Conservation (phyloP, 495 filamentous ascomycete species). For the Xylaria venustula region DNA sequence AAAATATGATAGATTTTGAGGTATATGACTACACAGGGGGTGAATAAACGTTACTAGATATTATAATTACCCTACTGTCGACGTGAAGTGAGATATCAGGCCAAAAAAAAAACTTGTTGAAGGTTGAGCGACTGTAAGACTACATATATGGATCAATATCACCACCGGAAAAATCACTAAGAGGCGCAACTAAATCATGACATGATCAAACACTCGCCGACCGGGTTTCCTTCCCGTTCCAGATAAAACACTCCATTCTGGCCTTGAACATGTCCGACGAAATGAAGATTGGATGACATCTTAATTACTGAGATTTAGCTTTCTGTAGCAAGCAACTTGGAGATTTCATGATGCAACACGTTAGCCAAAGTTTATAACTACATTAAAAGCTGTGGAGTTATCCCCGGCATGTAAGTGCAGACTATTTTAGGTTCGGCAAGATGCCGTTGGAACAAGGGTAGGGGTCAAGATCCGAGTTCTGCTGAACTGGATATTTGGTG, state of each 20-base stretch:
- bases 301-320: background rate
- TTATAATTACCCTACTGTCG: too few species aligned
- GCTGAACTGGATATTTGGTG: background rate
- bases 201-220: background rate
- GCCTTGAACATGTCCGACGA: background rate
- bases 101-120: too few species aligned
- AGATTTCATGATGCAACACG: background rate
- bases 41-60: too few species aligned
- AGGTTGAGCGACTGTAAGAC: too few species aligned
- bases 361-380: background rate
- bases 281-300: background rate
- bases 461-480: background rate
- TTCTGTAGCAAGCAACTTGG: background rate
- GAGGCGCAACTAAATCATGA: too few species aligned
- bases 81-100: too few species aligned
- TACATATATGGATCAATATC: too few species aligned
- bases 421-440: slow-evolving; percentile 1
- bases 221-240: background rate
- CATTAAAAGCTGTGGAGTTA: too few species aligned
- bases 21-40: too few species aligned
- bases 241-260: background rate
- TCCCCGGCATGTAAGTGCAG: too few species aligned
- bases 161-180: too few species aligned
- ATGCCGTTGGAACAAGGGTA: background rate
- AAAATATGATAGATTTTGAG: too few species aligned